Evolutionary conservation across 768 basidiomycete species (phyloP), one percentile per base, ranked within the genome.

Genomic region (Russula earlei): DNA sequence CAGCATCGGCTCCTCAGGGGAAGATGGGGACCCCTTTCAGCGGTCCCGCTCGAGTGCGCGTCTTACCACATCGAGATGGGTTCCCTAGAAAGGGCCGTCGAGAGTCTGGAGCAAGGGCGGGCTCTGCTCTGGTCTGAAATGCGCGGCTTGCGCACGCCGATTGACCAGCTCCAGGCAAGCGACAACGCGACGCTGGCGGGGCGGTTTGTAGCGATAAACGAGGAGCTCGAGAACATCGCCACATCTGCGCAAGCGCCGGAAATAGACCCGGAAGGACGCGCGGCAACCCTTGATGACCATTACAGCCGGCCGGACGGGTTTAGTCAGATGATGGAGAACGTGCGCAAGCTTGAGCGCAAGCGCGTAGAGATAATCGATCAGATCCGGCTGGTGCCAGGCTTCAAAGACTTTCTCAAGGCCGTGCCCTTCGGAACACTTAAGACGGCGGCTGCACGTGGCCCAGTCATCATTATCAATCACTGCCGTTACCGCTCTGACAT

Each of bases 121-220:
- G 33, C 40, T 1, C 34, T 62, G 14, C 52, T 62, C n/a, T 62
- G 60, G 59, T 48, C 49, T 29, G 52, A 61, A 41, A 48, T 61
- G 45, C 59, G 52, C 9, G 49, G 51, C 8, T 41, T 61, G 20
- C 60, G 60, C 24, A 40, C 31, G 5, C 50, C 53, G 33, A 36
- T 61, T 12, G 60, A 62, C 24, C 36, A 33, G 24, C 54, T 62
- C 12, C 43, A 54, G 22, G 33, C 47, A 24, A 24, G 42, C 38
- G 10, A 33, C 15, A 12, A 46, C 5, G 46, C 53, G 22, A 34
- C 20, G 36, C 22, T 62, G 19, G 60, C 59, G 3, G 29, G 50
- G 25, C 50, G 38, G 25, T 51, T 53, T 37, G n/a, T 27, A 29
- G 38, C 29, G 0, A 22, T 57, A 15, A 41, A 24, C 37, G 11